Conservation (phyloP, 2,329 filamentous ascomycete species). For the Verticillium dahliae region DNA sequence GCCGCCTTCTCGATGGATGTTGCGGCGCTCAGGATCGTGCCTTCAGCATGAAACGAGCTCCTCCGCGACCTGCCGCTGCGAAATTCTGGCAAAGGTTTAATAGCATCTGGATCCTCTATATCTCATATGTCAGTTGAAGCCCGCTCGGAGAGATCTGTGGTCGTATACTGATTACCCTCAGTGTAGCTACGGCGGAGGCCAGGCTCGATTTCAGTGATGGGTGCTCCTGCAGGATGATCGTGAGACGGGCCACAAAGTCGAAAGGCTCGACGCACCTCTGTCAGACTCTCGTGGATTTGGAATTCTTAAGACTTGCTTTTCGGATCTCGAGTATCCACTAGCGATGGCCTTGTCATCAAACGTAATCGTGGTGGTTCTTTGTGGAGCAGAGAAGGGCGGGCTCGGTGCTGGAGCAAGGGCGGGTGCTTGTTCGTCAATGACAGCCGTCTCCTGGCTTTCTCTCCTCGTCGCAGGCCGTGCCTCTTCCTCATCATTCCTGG, state of each 20-base stretch:
- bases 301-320: neutral
- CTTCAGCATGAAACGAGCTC: neutral
- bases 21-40: conserved; percentile 7
- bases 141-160: neutral
- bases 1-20: conserved; percentile 12
- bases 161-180: neutral
- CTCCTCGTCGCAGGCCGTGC: neutral
- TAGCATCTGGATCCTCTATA: neutral
- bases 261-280: neutral
- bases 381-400: neutral
- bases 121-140: neutral
- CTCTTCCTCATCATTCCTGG: neutral
- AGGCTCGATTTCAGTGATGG: neutral
- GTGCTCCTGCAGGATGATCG: neutral
- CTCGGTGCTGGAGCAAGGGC: neutral
- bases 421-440: neutral
- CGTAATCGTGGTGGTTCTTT: neutral
- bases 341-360: neutral
- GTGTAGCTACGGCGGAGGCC: neutral
- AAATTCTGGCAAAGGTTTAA: neutral
- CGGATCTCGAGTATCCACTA: neutral
- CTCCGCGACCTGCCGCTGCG: neutral
- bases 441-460: neutral
- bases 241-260: neutral
- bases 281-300: conserved; percentile 5